Conservation (phyloP, 768 basidiomycete species). For the Dacryopinax primogenitus region DNA sequence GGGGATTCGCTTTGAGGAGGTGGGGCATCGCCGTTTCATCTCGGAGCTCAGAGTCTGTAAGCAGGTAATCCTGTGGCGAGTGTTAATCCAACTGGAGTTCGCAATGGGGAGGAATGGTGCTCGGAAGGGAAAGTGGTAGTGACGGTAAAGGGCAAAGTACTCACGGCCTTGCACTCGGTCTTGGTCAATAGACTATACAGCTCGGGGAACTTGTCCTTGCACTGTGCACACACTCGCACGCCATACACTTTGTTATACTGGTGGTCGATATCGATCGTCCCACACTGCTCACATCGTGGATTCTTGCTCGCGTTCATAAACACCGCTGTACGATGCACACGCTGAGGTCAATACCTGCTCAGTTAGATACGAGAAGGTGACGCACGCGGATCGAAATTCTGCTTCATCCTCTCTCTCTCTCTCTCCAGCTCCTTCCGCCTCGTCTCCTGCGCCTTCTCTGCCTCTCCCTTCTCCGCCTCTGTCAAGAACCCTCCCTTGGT, state of each 20-base stretch:
- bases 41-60: constrained; percentile 46
- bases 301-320: constrained; percentile 58
- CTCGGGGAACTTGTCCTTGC: constrained; percentile 81
- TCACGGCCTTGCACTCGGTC: constrained; percentile 91
- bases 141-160: constrained; percentile 15
- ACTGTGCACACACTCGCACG: constrained; percentile 74
- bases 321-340: constrained; percentile 60
- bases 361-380: constrained; percentile 7
- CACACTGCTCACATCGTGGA: constrained; percentile 77
- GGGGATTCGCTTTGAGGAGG: constrained; percentile 84
- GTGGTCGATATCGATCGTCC: constrained; percentile 78
- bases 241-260: constrained; percentile 70
- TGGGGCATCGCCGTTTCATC: constrained; percentile 90
- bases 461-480: constrained; percentile 54
- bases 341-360: background rate
- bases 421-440: constrained; percentile 67
- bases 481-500: constrained; percentile 91
- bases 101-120: too few relatives aligned
- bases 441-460: constrained; percentile 59
- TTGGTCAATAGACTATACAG: constrained; percentile 92
- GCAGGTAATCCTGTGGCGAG: constrained; percentile 5
- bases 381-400: constrained; percentile 64
- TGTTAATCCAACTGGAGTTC: too few relatives aligned
- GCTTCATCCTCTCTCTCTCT: constrained; percentile 49
- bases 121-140: too few relatives aligned